Conservation (phyloP, 768 basidiomycete species). For the Russula sp. region DNA sequence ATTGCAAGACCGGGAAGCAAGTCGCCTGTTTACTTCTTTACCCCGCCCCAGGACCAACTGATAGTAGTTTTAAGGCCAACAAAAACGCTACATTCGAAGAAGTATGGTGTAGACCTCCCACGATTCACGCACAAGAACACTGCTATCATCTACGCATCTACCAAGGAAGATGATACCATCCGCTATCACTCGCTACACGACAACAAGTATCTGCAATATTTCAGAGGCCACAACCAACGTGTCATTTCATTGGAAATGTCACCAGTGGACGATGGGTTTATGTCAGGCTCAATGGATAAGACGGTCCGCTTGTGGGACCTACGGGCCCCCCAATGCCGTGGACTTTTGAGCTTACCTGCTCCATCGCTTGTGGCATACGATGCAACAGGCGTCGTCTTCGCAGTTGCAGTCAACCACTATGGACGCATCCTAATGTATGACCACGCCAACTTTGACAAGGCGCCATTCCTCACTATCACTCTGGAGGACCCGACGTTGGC, state of each 20-base stretch:
- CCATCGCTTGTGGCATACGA: conserved; percentile 82
- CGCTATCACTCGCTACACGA: conserved; percentile 94
- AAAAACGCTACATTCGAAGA: conserved; percentile 84
- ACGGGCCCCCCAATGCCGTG: conserved; percentile 68
- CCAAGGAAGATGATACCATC: conserved; percentile 91
- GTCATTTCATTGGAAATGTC: conserved; percentile 90
- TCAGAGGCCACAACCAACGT: conserved; percentile 85
- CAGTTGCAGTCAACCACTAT: conserved; percentile 77
- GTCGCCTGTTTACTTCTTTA: conserved; percentile 34
- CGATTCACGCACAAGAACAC: conserved; percentile 90
- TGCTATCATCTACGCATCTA: conserved; percentile 83
- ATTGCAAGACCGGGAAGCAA: conserved; percentile 88
- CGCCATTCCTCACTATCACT: conserved; percentile 78
- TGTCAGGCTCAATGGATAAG: conserved; percentile 90
- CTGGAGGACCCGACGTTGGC: conserved; percentile 75
- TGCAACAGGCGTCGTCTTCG: conserved; percentile 74
- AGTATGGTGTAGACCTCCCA: conserved; percentile 93
- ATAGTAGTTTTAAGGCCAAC: conserved; percentile 43
- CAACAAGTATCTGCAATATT: conserved; percentile 94
- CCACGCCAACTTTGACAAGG: conserved; percentile 80
- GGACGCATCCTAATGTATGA: conserved; percentile 82
- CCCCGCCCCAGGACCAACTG: conserved; percentile 26
- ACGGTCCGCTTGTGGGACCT: conserved; percentile 97
- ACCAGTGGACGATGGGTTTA: conserved; percentile 90
- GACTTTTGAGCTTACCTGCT: conserved; percentile 66